Base-by-base conservation (phyloP, 805 yeast genomes). In the Metschnikowia continentalis region DNA sequence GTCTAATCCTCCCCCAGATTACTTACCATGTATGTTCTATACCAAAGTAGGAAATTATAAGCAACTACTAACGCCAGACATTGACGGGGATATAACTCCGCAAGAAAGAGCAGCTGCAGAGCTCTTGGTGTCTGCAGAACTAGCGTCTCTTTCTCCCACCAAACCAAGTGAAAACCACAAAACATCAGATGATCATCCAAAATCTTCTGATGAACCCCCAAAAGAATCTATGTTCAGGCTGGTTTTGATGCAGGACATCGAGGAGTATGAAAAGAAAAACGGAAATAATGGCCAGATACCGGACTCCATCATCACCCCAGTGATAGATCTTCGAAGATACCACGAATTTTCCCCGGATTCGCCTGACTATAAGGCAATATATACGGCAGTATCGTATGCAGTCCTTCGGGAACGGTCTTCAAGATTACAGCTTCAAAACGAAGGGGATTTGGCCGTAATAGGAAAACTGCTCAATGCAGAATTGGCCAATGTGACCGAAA, bases 341-440 rank as follows among this genome's bases (percentile, higher is more conserved):
- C 32, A 42, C 20, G 37, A 42, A 15, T 35, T 35, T 23, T 13
- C 32, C 14, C n/a, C 23, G 5, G 35, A 64, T 3, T 56, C 50
- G 19, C 47, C 53, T 19, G 51, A 64, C 43, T 56, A 53, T 44
- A 52, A 61, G 38, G 60, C 61, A 23, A 52, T 72, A 55, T 67
- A 70, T 53, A 65, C 75, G 8, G 65, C 77, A 4, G 52, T 78
- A 26, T 70, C 74, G 32, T 76, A 76, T 57, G 59, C 77, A 3
- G 54, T 61, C 20, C 65, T 75, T 40, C 72, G 77, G 45, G 65
- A 69, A 30, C 58, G 80, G 17, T 70, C 74, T n/a, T 61, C 82
- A 20, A 59, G 65, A 35, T 54, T 78, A 17, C 50, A 69, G 32
- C 48, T 47, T 8, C 64, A 71, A 5, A 68, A 69, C 54, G 61